These are phyloP conservation scores for Aspergillus sclerotioniger DNA, from an alignment of 495 filamentous ascomycete genomes.

Conservation along the genomic window DNA sequence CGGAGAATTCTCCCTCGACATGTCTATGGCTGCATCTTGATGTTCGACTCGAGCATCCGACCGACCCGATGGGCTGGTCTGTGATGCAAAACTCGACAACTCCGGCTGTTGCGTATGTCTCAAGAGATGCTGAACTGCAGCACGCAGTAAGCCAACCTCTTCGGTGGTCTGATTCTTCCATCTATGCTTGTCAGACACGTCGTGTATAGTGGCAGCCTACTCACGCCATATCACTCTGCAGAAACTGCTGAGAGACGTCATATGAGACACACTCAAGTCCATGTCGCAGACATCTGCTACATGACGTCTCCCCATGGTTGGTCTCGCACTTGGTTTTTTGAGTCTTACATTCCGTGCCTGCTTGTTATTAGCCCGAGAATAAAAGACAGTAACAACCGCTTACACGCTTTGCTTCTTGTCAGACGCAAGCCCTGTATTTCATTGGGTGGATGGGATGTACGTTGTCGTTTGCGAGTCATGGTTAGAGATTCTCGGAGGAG, in stretches of 20 bases:
- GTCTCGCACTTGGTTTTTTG: conserved; percentile 15
- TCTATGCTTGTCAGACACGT: background rate
- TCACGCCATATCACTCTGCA: conserved; percentile 10
- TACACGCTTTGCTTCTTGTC: background rate
- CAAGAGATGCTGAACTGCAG: conserved; percentile 8
- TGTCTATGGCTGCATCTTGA: background rate
- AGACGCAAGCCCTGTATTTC: background rate
- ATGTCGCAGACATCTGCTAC: conserved; percentile 1
- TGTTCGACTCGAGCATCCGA: background rate
- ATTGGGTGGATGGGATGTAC: background rate
- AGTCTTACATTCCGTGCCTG: conserved; percentile 13
- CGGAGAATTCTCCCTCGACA: conserved; percentile 7
- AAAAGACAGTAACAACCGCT: background rate
- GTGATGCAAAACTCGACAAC: background rate
- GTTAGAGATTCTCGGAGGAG: background rate
- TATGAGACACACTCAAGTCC: conserved; percentile 10
- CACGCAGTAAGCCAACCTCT: conserved; percentile 5
- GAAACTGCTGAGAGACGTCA: conserved; percentile 13
- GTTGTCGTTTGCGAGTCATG: background rate
- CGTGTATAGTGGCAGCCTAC: background rate
- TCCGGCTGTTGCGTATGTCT: conserved; percentile 4
- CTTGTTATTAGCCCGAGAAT: background rate
- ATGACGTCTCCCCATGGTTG: conserved; percentile 1
- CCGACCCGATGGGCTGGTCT: background rate
- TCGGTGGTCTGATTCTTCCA: conserved; percentile 11